Percentiles rank a stretch among this genome's conserved stretches.
Evolutionary conservation across 2,329 filamentous ascomycete genomes (phyloP).

Genomic region (Balansia obtecta): DNA sequence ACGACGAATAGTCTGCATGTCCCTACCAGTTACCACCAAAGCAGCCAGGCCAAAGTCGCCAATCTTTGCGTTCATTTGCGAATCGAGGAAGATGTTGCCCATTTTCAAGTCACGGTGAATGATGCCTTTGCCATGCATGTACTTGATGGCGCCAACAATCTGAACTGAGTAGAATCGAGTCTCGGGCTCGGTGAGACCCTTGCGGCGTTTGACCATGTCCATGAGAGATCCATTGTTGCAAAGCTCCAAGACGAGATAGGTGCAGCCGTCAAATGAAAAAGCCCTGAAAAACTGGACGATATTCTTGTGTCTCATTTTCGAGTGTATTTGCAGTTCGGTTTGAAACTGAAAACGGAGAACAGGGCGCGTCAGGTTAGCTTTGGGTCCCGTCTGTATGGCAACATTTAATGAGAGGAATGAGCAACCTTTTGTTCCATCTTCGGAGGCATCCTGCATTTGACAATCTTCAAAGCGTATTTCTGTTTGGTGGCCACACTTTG

Average conservation of each 20-base stretch:
- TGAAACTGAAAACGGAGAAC: conserved; percentile 38
- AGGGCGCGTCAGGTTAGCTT: background rate
- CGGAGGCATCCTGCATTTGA: conserved; percentile 68
- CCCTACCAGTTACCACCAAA: conserved; percentile 78
- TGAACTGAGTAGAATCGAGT: conserved; percentile 90
- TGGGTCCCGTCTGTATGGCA: background rate
- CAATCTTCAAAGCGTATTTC: conserved; percentile 67
- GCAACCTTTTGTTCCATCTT: conserved; percentile 76
- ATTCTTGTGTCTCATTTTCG: conserved; percentile 91
- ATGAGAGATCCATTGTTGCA: conserved; percentile 94
- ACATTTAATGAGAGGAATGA: background rate
- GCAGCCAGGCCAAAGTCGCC: conserved; percentile 95
- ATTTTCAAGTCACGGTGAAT: conserved; percentile 97
- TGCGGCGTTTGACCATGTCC: conserved; percentile 92
- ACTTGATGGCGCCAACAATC: conserved; percentile 93
- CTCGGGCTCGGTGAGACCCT: conserved; percentile 83
- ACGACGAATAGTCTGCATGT: conserved; percentile 71
- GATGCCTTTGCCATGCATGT: conserved; percentile 90
- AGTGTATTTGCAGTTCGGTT: conserved; percentile 92
- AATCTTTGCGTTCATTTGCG: conserved; percentile 93
- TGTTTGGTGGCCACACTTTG: conserved; percentile 53
- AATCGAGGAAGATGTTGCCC: conserved; percentile 92
- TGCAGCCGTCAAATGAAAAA: conserved; percentile 79
- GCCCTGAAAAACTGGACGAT: conserved; percentile 93
- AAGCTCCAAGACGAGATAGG: conserved; percentile 87